Percentiles rank a stretch among this genome's conserved stretches.
Evolutionary conservation across 2,329 filamentous ascomycete species (phyloP).

Genomic region (Diaporthe sp.): DNA sequence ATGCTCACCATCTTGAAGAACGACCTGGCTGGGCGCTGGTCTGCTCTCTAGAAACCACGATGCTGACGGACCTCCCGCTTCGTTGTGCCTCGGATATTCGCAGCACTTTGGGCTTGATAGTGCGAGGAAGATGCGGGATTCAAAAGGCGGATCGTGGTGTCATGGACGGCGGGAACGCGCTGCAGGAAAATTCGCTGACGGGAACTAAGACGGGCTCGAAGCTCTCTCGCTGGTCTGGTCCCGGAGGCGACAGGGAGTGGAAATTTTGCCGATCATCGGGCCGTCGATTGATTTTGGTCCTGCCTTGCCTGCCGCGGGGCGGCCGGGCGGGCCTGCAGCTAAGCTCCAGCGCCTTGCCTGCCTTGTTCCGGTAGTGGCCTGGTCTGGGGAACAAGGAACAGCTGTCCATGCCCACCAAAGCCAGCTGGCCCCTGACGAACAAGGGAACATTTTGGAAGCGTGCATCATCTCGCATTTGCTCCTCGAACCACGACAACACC

Average conservation of each 20-base stretch:
- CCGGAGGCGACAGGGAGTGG: slow-evolving; percentile 31
- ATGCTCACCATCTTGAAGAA: slow-evolving; percentile 31
- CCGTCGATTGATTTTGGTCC: slow-evolving; percentile 18
- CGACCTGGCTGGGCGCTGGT: background rate
- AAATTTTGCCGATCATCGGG: slow-evolving; percentile 43
- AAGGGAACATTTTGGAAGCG: slow-evolving; percentile 14
- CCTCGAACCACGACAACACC: slow-evolving; percentile 1
- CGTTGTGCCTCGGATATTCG: background rate
- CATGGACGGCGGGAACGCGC: slow-evolving; percentile 12
- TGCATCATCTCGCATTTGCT: slow-evolving; percentile 24
- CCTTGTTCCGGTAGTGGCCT: background rate
- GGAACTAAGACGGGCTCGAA: slow-evolving; percentile 27
- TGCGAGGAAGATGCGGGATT: background rate
- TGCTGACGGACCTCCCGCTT: background rate
- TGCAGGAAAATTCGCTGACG: slow-evolving; percentile 32
- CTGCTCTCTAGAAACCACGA: slow-evolving; percentile 7
- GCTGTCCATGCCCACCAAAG: slow-evolving; percentile 36
- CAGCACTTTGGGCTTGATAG: background rate
- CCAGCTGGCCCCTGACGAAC: slow-evolving; percentile 40
- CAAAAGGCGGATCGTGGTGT: slow-evolving; percentile 17
- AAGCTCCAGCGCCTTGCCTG: slow-evolving; percentile 4
- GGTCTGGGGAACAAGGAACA: slow-evolving; percentile 8
- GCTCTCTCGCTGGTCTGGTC: slow-evolving; percentile 21
- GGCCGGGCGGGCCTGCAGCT: background rate
- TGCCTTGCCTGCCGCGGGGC: slow-evolving; percentile 33